Conservation (phyloP, 1,284 basidiomycete genomes). For the Salmacisia buchloeana region DNA sequence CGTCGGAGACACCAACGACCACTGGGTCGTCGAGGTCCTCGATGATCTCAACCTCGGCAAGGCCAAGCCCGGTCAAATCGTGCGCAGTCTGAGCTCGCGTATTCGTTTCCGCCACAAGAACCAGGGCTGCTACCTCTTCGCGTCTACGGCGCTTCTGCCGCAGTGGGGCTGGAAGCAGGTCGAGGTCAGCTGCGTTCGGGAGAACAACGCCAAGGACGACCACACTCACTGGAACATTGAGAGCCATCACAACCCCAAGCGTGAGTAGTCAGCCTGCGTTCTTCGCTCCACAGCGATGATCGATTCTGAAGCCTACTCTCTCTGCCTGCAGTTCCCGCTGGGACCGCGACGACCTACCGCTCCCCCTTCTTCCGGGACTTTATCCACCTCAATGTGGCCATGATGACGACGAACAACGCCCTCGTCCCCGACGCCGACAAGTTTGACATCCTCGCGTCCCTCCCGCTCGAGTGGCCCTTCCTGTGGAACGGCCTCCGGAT, state of each 20-base stretch:
- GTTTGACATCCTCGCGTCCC: constrained; percentile 89
- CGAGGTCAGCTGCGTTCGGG: constrained; percentile 87
- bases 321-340: constrained; percentile 66
- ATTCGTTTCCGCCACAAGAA: constrained; percentile 74
- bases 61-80: constrained; percentile 59
- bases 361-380: constrained; percentile 95
- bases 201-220: constrained; percentile 72
- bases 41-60: constrained; percentile 63
- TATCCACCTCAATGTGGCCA: constrained; percentile 96
- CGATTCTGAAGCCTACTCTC: not conserved
- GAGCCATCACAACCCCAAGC: constrained; percentile 85
- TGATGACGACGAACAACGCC: constrained; percentile 99
- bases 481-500: constrained; percentile 77
- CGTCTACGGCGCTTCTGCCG: constrained; percentile 80
- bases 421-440: constrained; percentile 95
- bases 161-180: constrained; percentile 99
- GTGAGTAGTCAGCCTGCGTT: constrained; percentile 56
- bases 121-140: constrained; percentile 67
- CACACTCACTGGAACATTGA: constrained; percentile 99
- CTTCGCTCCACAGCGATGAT: not conserved
- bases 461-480: constrained; percentile 89
- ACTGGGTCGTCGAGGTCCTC: constrained; percentile 90
- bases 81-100: constrained; percentile 84
- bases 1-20: constrained; percentile 78
- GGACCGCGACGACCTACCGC: constrained; percentile 72